Conservation (phyloP, 441 rosid species). For the Kokia cookei region DNA sequence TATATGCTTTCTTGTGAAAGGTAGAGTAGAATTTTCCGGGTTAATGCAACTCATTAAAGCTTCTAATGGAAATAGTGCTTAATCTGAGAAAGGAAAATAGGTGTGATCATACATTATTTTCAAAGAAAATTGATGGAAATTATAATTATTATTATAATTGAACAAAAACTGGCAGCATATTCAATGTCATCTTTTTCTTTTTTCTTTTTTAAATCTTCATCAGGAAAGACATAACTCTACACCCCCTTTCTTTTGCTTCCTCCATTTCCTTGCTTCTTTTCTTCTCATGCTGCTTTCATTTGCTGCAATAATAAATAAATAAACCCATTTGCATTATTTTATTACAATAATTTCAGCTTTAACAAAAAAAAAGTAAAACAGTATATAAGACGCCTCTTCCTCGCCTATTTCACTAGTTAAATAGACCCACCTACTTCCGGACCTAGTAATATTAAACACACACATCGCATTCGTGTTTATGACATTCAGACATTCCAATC, state of each 20-base stretch:
- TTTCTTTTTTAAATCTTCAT: neutral
- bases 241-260: neutral
- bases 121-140: slow-evolving; percentile 21
- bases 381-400: neutral
- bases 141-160: slow-evolving; percentile 12
- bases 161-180: slow-evolving; percentile 1
- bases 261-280: neutral
- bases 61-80: neutral
- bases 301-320: slow-evolving; percentile 29
- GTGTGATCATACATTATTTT: slow-evolving; percentile 27
- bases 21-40: no score
- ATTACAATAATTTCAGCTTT: neutral
- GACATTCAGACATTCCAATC: no score
- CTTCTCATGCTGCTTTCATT: slow-evolving; percentile 39
- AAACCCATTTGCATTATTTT: neutral
- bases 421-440: neutral
- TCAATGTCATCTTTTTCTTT: slow-evolving; percentile 2
- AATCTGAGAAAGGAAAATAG: slow-evolving; percentile 18
- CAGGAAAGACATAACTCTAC: slow-evolving; percentile 21
- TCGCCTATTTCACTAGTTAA: neutral
- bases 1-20: no score
- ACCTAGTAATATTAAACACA: neutral
- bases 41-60: no score
- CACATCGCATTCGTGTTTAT: no score
- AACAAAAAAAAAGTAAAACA: neutral